Percentiles rank a stretch among this genome's conserved stretches.
phyloP scores from a whole-genome alignment of 805 yeast species.

The Teunomyces aglyptinius region DNA sequence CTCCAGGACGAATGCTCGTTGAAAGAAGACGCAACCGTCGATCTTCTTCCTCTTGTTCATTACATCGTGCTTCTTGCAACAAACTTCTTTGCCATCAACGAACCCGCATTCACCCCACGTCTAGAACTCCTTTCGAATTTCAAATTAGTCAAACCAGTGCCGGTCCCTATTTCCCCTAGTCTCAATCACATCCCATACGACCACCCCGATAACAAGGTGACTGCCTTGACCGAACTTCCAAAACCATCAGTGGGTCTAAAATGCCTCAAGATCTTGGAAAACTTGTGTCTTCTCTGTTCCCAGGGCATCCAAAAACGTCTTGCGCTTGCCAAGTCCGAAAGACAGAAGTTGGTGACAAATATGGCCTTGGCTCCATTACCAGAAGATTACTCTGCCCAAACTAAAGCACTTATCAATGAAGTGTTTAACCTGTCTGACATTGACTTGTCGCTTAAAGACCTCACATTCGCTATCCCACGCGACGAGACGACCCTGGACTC shows the following conservation, averaged over 20 bases:
- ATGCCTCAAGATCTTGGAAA: conserved; percentile 29
- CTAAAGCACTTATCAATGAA: conserved; percentile 18
- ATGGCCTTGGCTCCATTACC: conserved; percentile 1
- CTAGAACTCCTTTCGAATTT: conserved; percentile 29
- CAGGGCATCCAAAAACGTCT: conserved; percentile 40
- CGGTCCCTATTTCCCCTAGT: conserved; percentile 26
- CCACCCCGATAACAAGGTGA: conserved; percentile 32
- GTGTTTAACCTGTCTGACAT: conserved; percentile 22
- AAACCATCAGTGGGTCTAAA: conserved; percentile 18
- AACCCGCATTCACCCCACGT: conserved; percentile 26
- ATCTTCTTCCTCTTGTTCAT: conserved; percentile 30
- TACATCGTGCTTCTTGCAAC: conserved; percentile 33
- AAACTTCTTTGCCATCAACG: conserved; percentile 37
- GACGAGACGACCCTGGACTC: conserved; percentile 15
- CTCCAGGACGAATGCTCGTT: conserved; percentile 10
- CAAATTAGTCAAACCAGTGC: conserved; percentile 22
- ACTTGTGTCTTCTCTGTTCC: conserved; percentile 25
- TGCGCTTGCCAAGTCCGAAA: conserved; percentile 23
- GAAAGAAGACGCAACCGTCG: conserved; percentile 2
- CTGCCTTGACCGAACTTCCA: conserved; percentile 33
- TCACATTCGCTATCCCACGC: conserved; percentile 16
- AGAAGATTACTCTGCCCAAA: conserved; percentile 12
- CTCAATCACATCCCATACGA: conserved; percentile 44
- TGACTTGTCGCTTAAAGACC: conserved; percentile 24
- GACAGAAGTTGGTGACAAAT: conserved; percentile 11